phyloP scores from a whole-genome alignment of 305 asterid genomes.

The Striga hermonthica region DNA sequence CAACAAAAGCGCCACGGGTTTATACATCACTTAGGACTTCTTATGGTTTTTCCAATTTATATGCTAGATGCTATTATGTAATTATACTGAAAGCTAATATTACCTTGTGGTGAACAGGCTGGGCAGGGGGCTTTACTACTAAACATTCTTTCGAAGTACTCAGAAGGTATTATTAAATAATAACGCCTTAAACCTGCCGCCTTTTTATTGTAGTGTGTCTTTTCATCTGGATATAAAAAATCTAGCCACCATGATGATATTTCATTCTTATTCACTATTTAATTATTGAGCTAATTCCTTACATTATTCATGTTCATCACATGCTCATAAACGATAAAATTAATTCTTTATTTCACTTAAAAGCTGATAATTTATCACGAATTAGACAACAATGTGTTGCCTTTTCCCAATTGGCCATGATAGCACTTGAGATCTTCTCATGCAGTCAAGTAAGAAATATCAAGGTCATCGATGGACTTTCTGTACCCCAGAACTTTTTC shows the following conservation, averaged over 20 bases:
- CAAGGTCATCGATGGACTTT: background rate
- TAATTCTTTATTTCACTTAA: constrained; percentile 5
- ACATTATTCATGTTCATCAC: background rate
- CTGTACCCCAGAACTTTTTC: background rate
- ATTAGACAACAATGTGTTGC: constrained; percentile 1
- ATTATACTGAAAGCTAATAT: constrained; percentile 25
- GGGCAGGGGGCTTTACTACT: constrained; percentile 93
- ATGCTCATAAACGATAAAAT: background rate
- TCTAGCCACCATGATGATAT: background rate
- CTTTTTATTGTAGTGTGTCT: background rate
- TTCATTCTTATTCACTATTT: background rate
- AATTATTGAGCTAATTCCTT: constrained; percentile 7
- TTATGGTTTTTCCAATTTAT: background rate
- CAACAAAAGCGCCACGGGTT: constrained; percentile 1
- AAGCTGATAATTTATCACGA: background rate
- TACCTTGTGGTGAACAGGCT: constrained; percentile 50
- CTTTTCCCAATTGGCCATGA: constrained; percentile 22
- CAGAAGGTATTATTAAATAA: constrained; percentile 57
- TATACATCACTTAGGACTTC: constrained; percentile 6
- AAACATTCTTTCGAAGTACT: constrained; percentile 86
- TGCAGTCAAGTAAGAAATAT: constrained; percentile 1
- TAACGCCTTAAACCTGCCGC: background rate
- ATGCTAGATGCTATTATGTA: constrained; percentile 6
- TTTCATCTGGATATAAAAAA: constrained; percentile 7
- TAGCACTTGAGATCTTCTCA: constrained; percentile 7